Percentiles rank a stretch among this genome's conserved stretches.
Conservation (phyloP, 2,329 filamentous ascomycete genomes). For the Curvularia verruculosa region DNA sequence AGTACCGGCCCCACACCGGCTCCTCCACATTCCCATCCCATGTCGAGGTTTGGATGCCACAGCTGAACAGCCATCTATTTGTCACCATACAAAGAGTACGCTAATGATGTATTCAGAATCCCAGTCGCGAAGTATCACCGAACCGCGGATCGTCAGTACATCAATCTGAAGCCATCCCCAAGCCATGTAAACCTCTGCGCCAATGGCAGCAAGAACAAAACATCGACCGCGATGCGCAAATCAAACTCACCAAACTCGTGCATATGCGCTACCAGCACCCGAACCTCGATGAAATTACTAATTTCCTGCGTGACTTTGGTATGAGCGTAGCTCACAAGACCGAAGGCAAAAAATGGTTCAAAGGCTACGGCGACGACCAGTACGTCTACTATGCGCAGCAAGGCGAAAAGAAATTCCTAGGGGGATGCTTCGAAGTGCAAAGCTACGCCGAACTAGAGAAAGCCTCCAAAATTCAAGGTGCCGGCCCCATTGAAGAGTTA, state of each 20-base stretch:
- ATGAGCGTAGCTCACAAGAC: constrained; percentile 44
- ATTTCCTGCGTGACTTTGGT: constrained; percentile 50
- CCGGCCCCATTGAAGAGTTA: constrained; percentile 58
- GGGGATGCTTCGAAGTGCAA: constrained; percentile 64
- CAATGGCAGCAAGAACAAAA: constrained; percentile 48
- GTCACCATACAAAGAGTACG: neutral
- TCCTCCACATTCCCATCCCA: neutral
- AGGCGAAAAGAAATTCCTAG: constrained; percentile 61
- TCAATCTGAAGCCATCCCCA: constrained; percentile 48
- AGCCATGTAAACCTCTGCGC: constrained; percentile 42
- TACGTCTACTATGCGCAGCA: constrained; percentile 63
- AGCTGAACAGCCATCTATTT: neutral
- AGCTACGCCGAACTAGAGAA: constrained; percentile 61
- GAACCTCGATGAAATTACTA: constrained; percentile 56
- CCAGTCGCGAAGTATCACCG: constrained; percentile 46
- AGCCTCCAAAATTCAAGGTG: constrained; percentile 54
- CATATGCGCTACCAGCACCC: constrained; percentile 64
- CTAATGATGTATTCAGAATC: constrained; percentile 25
- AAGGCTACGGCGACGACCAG: constrained; percentile 66
- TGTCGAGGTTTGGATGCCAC: neutral
- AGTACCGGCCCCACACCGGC: constrained; percentile 23
- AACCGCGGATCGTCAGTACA: constrained; percentile 50
- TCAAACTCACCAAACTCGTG: constrained; percentile 55
- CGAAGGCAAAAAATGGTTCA: constrained; percentile 58
- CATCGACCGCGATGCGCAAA: constrained; percentile 54